A percentile compares a stretch with the other conserved stretches of the same genome.
These are phyloP conservation scores for Arachnopeziza araneosa DNA, from an alignment of 2,329 filamentous ascomycete species.

Conservation along the genomic window DNA sequence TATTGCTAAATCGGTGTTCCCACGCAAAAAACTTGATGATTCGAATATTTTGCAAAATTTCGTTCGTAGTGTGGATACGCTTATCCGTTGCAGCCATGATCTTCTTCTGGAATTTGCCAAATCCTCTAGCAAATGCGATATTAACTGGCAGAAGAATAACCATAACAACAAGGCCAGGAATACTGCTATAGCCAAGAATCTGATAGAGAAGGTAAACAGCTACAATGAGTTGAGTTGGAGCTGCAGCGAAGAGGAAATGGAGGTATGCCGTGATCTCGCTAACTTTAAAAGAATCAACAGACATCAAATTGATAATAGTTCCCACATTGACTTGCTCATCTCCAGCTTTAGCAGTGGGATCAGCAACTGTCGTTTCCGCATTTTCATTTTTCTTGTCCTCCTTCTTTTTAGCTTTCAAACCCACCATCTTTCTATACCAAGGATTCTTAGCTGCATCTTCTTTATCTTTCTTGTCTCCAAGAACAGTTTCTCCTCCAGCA, in stretches of 20 bases:
- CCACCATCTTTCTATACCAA: slow-evolving; percentile 44
- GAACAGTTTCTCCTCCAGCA: slow-evolving; percentile 65
- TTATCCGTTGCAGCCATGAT: slow-evolving; percentile 94
- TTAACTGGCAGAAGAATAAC: slow-evolving; percentile 83
- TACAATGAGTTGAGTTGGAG: slow-evolving; percentile 80
- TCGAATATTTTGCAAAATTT: slow-evolving; percentile 92
- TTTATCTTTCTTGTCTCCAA: slow-evolving; percentile 48
- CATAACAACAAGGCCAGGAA: slow-evolving; percentile 92
- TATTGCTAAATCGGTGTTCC: slow-evolving; percentile 83
- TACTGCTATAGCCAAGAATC: slow-evolving; percentile 87
- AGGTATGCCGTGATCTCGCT: slow-evolving; percentile 91
- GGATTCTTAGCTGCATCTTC: slow-evolving; percentile 37
- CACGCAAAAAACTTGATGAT: slow-evolving; percentile 99
- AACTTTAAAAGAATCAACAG: slow-evolving; percentile 98
- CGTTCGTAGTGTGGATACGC: slow-evolving; percentile 92
- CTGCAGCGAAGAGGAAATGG: slow-evolving; percentile 90
- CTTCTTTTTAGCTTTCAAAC: slow-evolving; percentile 40
- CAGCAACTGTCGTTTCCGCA: slow-evolving; percentile 2
- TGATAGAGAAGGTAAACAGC: slow-evolving; percentile 78
- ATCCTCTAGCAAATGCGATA: slow-evolving; percentile 79
- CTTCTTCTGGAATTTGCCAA: slow-evolving; percentile 79
- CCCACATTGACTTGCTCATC: slow-evolving; percentile 85
- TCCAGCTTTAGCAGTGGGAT: slow-evolving; percentile 27
- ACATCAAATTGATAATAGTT: slow-evolving; percentile 99
- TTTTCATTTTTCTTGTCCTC: slow-evolving; percentile 37